Base-by-base conservation (phyloP, 1,139 yeast species). In the Yamadazyma pseudoaaseri region DNA sequence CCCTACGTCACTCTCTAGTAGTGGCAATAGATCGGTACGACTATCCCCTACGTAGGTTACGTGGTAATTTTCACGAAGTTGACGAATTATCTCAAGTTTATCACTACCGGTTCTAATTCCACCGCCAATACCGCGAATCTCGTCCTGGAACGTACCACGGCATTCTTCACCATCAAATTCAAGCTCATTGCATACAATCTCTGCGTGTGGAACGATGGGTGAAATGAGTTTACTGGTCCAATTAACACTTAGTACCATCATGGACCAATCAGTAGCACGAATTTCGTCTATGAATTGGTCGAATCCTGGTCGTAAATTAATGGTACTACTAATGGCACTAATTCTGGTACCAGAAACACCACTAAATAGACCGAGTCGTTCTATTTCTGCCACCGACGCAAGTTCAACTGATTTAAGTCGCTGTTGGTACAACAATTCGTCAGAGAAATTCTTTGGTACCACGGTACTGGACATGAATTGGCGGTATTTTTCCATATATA, bases 41-140 rank as follows among this genome's bases (percentile, higher is more conserved):
- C 86, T 78, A 48, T 82, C 92, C 1, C 92, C 92, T 12, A 81
- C 60, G 48, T 81, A 82, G 30, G 71, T 55, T 1, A 69, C 37
- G 0, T 39, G 43, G 16, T 41, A 37, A 15, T 39, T 33, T 16
- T 48, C 33, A 5, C 45, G 39, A 1, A 70, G 41, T 4, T 42
- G 27, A 6, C 49, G 33, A 3, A 67, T 43, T 4, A 62, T 41
- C 5, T 53, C 42, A 14, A 60, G 55, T 49, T 82, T 82, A 51
- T 81, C 86, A 5, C 52, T 49, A 0, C 84, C 85, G 0, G 85
- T 80, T 14, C 85, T 58, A 7, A 79, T 49, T 5, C 49, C 52
- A 22, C 25, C 13, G 12, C 25, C 6, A 22, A 22, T 9, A 9
- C 25, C 25, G 12, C 25, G 13, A 28, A 42, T 23, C 5, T 31